Percentiles rank a stretch among this genome's conserved stretches.
These are phyloP conservation scores for Acarospora socialis DNA, from an alignment of 2,329 filamentous ascomycete genomes.

Conservation along the genomic window DNA sequence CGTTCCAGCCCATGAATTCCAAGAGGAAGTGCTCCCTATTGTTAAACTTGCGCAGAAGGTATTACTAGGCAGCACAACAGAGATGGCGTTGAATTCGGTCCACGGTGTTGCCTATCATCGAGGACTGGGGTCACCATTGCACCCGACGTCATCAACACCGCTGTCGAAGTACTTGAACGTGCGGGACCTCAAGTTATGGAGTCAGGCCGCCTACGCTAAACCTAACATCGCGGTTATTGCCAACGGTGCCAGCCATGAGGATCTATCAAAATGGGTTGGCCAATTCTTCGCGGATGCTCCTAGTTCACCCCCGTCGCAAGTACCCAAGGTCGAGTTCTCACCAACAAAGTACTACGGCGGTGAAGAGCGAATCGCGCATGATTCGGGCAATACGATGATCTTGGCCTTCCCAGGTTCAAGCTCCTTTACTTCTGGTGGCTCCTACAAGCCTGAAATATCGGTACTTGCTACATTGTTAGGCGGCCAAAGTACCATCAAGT, in stretches of 20 bases:
- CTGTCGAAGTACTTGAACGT: constrained; percentile 69
- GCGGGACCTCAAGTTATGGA: constrained; percentile 59
- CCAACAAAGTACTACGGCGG: constrained; percentile 84
- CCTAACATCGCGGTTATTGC: constrained; percentile 82
- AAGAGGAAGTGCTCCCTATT: constrained; percentile 69
- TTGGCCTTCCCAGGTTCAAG: constrained; percentile 88
- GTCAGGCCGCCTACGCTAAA: constrained; percentile 70
- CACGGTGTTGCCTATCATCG: constrained; percentile 84
- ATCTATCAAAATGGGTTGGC: constrained; percentile 76
- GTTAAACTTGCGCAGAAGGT: constrained; percentile 66
- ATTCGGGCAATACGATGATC: constrained; percentile 65
- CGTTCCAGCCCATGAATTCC: constrained; percentile 64
- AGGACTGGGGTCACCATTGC: constrained; percentile 68
- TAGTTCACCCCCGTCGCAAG: constrained; percentile 32
- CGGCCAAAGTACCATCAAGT: constrained; percentile 85
- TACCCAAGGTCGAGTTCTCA: constrained; percentile 42
- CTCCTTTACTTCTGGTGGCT: constrained; percentile 49
- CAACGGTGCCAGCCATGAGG: constrained; percentile 64
- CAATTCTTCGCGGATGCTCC: constrained; percentile 69
- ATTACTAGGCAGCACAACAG: constrained; percentile 46
- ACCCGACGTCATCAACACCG: constrained; percentile 56
- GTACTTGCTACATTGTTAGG: constrained; percentile 83
- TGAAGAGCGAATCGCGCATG: constrained; percentile 75
- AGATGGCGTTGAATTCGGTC: constrained; percentile 71
- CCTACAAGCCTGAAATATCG: constrained; percentile 77